Evolutionary conservation across 2,329 filamentous ascomycete genomes (phyloP).

Genomic region (Volutella citrinella): DNA sequence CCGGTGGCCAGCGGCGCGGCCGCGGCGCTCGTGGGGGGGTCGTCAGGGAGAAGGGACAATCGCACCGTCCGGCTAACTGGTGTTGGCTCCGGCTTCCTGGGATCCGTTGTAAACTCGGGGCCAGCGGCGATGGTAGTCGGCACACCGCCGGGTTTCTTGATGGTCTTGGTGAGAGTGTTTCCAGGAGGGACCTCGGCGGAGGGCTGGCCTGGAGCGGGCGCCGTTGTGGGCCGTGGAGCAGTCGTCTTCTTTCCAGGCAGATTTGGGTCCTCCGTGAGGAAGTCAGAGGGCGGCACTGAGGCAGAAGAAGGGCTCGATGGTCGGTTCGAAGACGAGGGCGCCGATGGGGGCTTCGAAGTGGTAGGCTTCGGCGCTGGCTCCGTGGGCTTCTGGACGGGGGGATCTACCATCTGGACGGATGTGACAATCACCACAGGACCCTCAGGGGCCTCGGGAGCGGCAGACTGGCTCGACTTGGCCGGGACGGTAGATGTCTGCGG

Average conservation of each 20-base stretch:
- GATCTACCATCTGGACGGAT: slow-evolving; percentile 24
- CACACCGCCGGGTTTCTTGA: slow-evolving; percentile 20
- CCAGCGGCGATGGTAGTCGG: slow-evolving; percentile 9
- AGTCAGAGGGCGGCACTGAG: background rate
- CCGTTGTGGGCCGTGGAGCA: slow-evolving; percentile 8
- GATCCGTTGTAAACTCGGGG: too few relatives aligned
- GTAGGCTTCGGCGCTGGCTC: slow-evolving; percentile 9
- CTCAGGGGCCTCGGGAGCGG: slow-evolving; percentile 7
- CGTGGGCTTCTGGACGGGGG: slow-evolving; percentile 3
- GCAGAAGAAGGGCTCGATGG: background rate
- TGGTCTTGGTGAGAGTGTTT: slow-evolving; percentile 26
- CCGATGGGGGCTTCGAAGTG: slow-evolving; percentile 4
- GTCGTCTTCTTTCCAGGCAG: background rate
- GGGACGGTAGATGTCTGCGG: slow-evolving; percentile 13
- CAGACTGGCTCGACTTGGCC: slow-evolving; percentile 1
- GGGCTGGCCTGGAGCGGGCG: slow-evolving; percentile 10
- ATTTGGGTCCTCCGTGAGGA: background rate
- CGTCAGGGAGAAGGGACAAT: slow-evolving; percentile 26
- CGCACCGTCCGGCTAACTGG: slow-evolving; percentile 12
- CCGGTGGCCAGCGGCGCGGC: background rate
- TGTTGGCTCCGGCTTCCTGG: background rate
- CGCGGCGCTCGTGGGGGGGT: slow-evolving; percentile 12
- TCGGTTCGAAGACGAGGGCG: background rate
- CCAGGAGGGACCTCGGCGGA: slow-evolving; percentile 10
- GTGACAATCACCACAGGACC: slow-evolving; percentile 28